These are phyloP conservation scores for Xylariales sp. DNA, from an alignment of 2,329 filamentous ascomycete genomes.

Conservation along the genomic window DNA sequence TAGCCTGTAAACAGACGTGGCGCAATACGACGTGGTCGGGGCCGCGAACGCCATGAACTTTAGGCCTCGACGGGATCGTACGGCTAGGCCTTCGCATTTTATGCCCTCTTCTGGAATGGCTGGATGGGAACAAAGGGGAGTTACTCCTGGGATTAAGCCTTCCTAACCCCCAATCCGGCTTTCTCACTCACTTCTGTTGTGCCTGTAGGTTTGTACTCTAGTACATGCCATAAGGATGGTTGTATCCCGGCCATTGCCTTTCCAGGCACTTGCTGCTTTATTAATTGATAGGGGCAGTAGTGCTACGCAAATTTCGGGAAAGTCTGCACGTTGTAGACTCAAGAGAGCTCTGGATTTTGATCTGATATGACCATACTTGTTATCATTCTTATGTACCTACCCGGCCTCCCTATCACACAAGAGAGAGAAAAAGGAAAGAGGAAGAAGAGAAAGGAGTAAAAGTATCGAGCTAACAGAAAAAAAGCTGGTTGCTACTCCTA, in stretches of 20 bases:
- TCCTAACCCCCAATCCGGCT: slow-evolving; percentile 2
- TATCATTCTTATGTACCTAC: neutral
- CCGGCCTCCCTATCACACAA: too few relatives aligned
- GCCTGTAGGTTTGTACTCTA: neutral
- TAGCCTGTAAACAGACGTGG: slow-evolving; percentile 13
- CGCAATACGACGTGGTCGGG: slow-evolving; percentile 16
- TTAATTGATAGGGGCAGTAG: neutral
- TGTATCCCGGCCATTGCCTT: slow-evolving; percentile 1
- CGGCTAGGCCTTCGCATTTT: slow-evolving; percentile 11
- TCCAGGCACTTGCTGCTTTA: neutral
- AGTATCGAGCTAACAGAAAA: neutral
- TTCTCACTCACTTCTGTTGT: neutral
- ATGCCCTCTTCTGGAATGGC: slow-evolving; percentile 1
- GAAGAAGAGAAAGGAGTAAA: neutral
- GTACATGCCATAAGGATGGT: neutral
- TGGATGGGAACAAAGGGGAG: neutral
- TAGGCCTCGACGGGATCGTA: slow-evolving; percentile 8
- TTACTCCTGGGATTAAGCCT: neutral
- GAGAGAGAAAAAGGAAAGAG: neutral
- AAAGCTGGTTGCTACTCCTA: slow-evolving; percentile 19
- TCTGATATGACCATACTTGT: neutral
- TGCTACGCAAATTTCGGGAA: slow-evolving; percentile 9
- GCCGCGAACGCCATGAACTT: neutral
- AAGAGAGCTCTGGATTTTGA: neutral
- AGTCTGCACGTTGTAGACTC: slow-evolving; percentile 2